Evolutionary conservation across 176 grass and related monocot genomes (phyloP).

Genomic region (Poa pratensis): DNA sequence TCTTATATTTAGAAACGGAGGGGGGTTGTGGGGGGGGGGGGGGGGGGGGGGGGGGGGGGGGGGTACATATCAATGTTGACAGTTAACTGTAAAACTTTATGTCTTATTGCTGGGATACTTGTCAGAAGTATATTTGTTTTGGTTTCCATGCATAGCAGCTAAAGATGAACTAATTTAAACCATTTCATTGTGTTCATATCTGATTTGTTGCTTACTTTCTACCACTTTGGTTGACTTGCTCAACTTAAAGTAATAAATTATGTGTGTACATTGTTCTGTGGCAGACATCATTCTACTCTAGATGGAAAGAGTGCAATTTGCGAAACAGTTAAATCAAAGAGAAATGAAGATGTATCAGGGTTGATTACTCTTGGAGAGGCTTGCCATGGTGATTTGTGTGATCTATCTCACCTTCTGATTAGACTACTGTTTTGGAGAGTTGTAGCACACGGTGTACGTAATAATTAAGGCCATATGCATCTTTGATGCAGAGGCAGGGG

Average conservation of each 20-base stretch:
- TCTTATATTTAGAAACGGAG: too few species aligned
- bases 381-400: not conserved
- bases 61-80: not conserved
- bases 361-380: conserved; percentile 9
- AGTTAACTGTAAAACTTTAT: not conserved
- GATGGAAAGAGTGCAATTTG: not conserved
- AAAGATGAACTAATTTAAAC: not conserved
- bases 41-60: too few species aligned
- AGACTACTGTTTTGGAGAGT: not conserved
- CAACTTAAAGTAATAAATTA: conserved; percentile 4
- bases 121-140: not conserved
- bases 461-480: not conserved
- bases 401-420: not conserved
- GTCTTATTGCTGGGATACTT: not conserved
- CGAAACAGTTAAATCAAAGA: conserved; percentile 11
- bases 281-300: not conserved
- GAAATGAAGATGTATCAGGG: not conserved
- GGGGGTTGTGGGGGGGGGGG: too few species aligned
- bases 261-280: conserved; percentile 9
- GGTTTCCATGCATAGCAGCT: not conserved
- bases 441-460: not conserved
- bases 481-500: not conserved
- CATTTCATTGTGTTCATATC: conserved; percentile 8
- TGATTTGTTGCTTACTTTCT: conserved; percentile 16
- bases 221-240: not conserved